A percentile compares a stretch with the other conserved stretches of the same genome.
phyloP scores from a whole-genome alignment of 768 basidiomycete species.

The Lentinula aciculospora region DNA sequence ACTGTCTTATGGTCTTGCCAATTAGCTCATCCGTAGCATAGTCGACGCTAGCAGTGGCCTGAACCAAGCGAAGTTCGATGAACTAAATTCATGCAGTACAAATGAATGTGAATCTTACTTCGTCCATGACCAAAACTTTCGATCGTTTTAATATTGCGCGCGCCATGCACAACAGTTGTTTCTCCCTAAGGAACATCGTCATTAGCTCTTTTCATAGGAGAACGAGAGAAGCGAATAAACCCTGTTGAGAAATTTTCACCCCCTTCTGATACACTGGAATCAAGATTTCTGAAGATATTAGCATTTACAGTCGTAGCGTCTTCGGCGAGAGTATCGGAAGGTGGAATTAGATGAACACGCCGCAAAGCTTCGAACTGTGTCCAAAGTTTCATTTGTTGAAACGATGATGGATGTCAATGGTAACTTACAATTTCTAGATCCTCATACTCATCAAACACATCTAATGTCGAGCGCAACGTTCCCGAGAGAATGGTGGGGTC shows the following conservation, averaged over 20 bases:
- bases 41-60: slow-evolving; percentile 63
- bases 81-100: neutral
- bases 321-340: slow-evolving; percentile 31
- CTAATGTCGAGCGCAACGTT: slow-evolving; percentile 71
- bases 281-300: slow-evolving; percentile 74
- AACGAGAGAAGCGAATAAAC: slow-evolving; percentile 28
- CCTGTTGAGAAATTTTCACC: slow-evolving; percentile 90
- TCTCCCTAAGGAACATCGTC: slow-evolving; percentile 43
- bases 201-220: neutral
- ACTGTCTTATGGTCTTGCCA: slow-evolving; percentile 77
- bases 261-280: slow-evolving; percentile 72
- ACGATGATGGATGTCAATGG: neutral
- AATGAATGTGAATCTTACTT: slow-evolving; percentile 35
- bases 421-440: slow-evolving; percentile 71
- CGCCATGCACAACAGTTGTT: slow-evolving; percentile 87
- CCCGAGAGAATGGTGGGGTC: slow-evolving; percentile 88
- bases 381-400: too few relatives aligned
- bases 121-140: slow-evolving; percentile 81
- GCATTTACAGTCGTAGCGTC: slow-evolving; percentile 48
- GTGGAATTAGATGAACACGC: slow-evolving; percentile 74
- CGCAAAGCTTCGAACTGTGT: slow-evolving; percentile 75
- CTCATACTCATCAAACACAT: slow-evolving; percentile 83
- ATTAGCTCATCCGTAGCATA: slow-evolving; percentile 89
- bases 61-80: neutral
- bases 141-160: slow-evolving; percentile 77